Percentiles rank a stretch among this genome's conserved stretches.
Conservation (phyloP, 2,329 filamentous ascomycete genomes). For the Diplocarpon rosae region DNA sequence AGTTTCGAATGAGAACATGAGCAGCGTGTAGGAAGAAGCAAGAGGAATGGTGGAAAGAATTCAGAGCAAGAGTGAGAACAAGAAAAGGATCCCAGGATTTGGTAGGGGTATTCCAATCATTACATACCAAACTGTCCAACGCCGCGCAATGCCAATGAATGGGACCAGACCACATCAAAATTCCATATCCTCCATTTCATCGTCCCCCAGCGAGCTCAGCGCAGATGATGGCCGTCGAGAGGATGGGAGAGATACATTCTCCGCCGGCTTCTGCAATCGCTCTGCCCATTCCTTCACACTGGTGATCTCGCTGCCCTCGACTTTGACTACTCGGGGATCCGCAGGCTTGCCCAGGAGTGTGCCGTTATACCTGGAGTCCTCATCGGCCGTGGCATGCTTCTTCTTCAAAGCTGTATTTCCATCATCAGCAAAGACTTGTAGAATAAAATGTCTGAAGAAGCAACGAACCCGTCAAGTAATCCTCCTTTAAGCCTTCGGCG, state of each 20-base stretch:
- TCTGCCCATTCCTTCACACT: conserved; percentile 57
- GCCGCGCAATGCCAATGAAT: conserved; percentile 23
- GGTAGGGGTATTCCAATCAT: conserved; percentile 9
- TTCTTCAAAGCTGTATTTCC: conserved; percentile 53
- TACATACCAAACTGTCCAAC: conserved; percentile 16
- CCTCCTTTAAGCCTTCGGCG: conserved; percentile 50
- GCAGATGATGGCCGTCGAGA: conserved; percentile 24
- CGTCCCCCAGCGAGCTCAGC: conserved; percentile 26
- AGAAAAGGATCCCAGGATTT: too few species aligned
- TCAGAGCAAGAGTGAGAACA: not conserved
- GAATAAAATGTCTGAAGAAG: not conserved
- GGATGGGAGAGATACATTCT: conserved; percentile 10
- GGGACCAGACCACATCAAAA: conserved; percentile 14
- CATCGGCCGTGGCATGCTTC: conserved; percentile 81
- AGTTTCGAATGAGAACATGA: conserved; percentile 22
- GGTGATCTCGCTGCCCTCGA: conserved; percentile 65
- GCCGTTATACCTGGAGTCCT: conserved; percentile 75
- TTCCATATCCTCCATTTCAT: conserved; percentile 25
- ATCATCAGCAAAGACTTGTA: conserved; percentile 8
- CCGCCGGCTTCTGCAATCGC: conserved; percentile 25
- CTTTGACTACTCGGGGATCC: conserved; percentile 60
- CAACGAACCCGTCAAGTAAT: conserved; percentile 53
- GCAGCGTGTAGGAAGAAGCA: conserved; percentile 15
- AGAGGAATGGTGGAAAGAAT: not conserved
- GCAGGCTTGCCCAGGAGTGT: conserved; percentile 68